Evolutionary conservation across 257 asterid genomes (phyloP), one percentile per base, ranked within the genome.

Genomic region (Pogostemon cablin): DNA sequence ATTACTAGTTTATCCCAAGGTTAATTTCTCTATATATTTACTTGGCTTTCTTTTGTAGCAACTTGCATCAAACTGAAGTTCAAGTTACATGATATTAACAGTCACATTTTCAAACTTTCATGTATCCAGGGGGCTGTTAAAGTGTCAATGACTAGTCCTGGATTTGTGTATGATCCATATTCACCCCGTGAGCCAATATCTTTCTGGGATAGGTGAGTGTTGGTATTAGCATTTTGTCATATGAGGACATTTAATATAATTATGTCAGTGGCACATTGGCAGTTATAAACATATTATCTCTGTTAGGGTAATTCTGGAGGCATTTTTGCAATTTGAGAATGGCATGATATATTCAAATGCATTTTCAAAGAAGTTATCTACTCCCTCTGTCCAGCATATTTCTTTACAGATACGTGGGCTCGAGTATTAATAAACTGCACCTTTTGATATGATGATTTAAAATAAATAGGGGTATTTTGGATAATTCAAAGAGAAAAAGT

Each of bases 151-250:
- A 65, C 78, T 60, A 92, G 96, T 75, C 96, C 97, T 75, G 98
- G 98, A 67, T 69, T 90, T 65, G 78, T 92, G 4, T 82, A 77
- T 46, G 98, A 92, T 77, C 98, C 97, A 66, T 92, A 92, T 85
- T 78, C 91, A 50, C 78, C 83, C 57, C 86, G 87, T 48, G 96
- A 87, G 48, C 81, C 84, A 48, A 77, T 88, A 62, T 70, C 97
- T 15, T 90, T 92, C 71, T 88, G 76, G 90, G 71, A 59, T 73
- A 86, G 98, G 98, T 90, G 69, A 70, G 91, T 56, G 57, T 73
- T 59, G 44, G 43, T 59, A 49, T 50, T 63, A 20, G 65, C 54
- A 34, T 67, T 68, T 8, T 73, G 49, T 39, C 55, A 64, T 52
- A 61, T 57, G 59, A 35, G 48, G 44, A 11, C 37, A 12, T 60